These are phyloP conservation scores for Populus alba DNA, from an alignment of 345 rosid genomes.

Conservation along the genomic window DNA sequence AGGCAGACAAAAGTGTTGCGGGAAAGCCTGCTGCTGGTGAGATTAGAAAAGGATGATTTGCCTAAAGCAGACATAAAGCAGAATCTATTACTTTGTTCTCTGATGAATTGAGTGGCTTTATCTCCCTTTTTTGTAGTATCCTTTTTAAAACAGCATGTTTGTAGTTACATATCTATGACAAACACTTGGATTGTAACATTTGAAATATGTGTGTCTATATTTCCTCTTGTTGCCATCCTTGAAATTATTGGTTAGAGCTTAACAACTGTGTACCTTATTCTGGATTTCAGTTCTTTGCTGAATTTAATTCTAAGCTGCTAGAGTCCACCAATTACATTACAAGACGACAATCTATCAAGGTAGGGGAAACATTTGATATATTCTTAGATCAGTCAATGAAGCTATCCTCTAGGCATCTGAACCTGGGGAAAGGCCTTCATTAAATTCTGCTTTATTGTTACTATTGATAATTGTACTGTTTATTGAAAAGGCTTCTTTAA, in stretches of 20 bases:
- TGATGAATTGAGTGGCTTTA: neutral
- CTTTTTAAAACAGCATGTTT: neutral
- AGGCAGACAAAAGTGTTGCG: neutral
- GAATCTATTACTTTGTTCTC: neutral
- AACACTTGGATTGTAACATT: neutral
- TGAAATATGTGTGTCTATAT: neutral
- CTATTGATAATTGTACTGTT: neutral
- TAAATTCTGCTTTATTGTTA: constrained; percentile 1
- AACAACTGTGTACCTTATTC: constrained; percentile 12
- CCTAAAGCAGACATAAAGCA: neutral
- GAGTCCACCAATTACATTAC: constrained; percentile 91
- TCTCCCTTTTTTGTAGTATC: neutral
- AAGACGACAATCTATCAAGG: constrained; percentile 95
- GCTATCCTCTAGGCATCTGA: neutral
- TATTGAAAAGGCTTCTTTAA: neutral
- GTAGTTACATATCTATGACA: neutral
- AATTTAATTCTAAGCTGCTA: constrained; percentile 82
- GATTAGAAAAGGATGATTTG: neutral
- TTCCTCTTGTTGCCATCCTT: neutral
- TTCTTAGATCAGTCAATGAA: neutral
- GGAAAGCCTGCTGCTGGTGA: neutral
- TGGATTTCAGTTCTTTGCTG: constrained; percentile 72
- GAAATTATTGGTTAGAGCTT: constrained; percentile 1
- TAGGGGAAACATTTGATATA: constrained; percentile 19
- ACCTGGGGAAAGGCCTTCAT: neutral